Base-by-base conservation (phyloP, 2,329 filamentous ascomycete species). In the Emericellopsis atlantica region DNA sequence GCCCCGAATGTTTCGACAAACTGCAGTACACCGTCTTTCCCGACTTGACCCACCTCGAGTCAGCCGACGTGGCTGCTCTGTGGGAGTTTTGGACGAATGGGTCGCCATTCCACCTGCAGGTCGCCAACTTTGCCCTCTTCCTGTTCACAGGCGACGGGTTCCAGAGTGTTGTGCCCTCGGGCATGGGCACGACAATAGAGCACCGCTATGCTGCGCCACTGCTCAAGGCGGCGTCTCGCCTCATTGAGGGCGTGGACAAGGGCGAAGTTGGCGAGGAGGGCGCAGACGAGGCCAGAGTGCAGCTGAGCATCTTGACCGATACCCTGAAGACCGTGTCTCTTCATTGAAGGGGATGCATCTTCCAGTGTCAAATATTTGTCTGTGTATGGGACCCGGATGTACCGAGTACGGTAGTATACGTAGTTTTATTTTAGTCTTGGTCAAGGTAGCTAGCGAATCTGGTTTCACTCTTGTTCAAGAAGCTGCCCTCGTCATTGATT, bases 1-100 rank as follows among this genome's bases (percentile, higher is more conserved):
- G 62, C 5, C 59, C 70, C 1, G 71, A 75, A 14, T 73, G 73
- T 35, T 59, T 81, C 16, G 72, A 79, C 34, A 65, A 66, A 16
- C 62, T 79, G n/a, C 74, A 80, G 51, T 76, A 79, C 49, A 66
- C 67, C 36, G 56, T 81, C 14, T 81, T 81, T 49, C 76, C 76
- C 2, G 66, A 73, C 51, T 60, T 76, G 35, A 62, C 62, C n/a
- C 54, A 61, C 4, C 57, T 79, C 15, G 55, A 56, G 3, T 61
- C 67, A 18, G 59, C 62, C 24, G 62, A 62, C 18, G 47, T 55
- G 2, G 57, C 61, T 5, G 62, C 65, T 2, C 47, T 79, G 29
- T 51, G 65, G 32, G 68, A 77, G 21, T 74, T 72, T 48, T 70
- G 73, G 64, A 53, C 54, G 11, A 62, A 72, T 45, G 70, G 70